Base-by-base conservation (phyloP, 2,329 filamentous ascomycete species). In the Botrytis pseudocinerea region DNA sequence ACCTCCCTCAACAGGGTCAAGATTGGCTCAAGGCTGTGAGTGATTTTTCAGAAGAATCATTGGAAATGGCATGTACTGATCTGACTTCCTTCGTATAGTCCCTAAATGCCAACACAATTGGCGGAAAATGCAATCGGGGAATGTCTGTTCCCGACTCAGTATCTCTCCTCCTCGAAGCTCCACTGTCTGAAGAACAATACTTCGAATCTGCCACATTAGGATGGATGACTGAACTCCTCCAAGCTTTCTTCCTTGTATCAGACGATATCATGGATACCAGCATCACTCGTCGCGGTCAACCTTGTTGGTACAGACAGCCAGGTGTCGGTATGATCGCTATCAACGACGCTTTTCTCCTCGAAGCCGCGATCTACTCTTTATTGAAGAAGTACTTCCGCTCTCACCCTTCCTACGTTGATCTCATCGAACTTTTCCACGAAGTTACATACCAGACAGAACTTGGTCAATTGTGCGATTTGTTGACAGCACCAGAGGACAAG, bases 251-350 rank as follows among this genome's bases (percentile, higher is more conserved):
- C 90, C 90, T 99, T 74, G 96, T 99, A 77, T 94, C 93, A 62
- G 96, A 99, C 85, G 96, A 99, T 83, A 98, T 99, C 80, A 99
- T 99, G 96, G 96, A 99, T 85, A 85, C 88, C 79, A 97, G 93
- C 83, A 96, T 97, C 83, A 99, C 96, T 73, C 94, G 96, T 75
- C 94, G 96, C 78, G 95, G 95, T 76, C 90, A 92, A 84, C 95
- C 96, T 60, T 99, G 96, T 87, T 99, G 96, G 96, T 99, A 98
- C 86, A 92, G 92, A 75, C 91, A 94, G 77, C 90, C 93, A 46
- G 90, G 92, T 66, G 95, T 99, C 60, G 95, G 95, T 82, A 95
- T 97, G 91, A 89, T 98, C 77, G 95, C 96, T 81, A 98, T 99
- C 88, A 99, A 99, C 87, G 96, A 99, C 82, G 90, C 95, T 76